A percentile compares a stretch with the other conserved stretches of the same genome.
phyloP scores from a whole-genome alignment of 2,329 filamentous ascomycete species.

The Myrmaecium sp. region DNA sequence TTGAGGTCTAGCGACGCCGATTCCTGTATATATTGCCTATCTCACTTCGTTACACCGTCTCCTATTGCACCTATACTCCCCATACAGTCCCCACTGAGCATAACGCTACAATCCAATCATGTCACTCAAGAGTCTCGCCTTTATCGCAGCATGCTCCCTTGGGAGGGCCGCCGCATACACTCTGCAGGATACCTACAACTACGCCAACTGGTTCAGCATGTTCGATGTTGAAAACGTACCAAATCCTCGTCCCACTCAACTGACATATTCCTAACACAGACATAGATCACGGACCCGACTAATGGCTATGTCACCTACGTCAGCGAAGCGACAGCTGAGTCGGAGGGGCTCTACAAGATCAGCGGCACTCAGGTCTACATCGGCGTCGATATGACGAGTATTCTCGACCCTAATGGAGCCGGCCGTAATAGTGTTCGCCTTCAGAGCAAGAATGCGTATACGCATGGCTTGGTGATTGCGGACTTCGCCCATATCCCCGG shows the following conservation, averaged over 20 bases:
- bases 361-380: slow-evolving; percentile 21
- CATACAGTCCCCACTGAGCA: too few species aligned
- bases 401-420: slow-evolving; percentile 15
- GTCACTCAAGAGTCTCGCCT: too few species aligned
- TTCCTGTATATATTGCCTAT: too few species aligned
- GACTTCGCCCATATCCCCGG: slow-evolving; percentile 24
- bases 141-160: too few species aligned
- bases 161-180: slow-evolving; percentile 12
- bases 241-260: neutral
- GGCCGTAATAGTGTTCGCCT: slow-evolving; percentile 21
- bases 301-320: slow-evolving; percentile 23
- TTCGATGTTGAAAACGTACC: slow-evolving; percentile 17
- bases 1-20: too few species aligned
- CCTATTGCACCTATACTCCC: too few species aligned
- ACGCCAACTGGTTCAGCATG: slow-evolving; percentile 20
- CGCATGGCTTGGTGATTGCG: slow-evolving; percentile 20
- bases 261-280: slow-evolving; percentile 3
- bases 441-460: slow-evolving; percentile 20
- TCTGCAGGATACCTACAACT: slow-evolving; percentile 19
- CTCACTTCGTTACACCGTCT: too few species aligned
- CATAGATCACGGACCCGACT: slow-evolving; percentile 18
- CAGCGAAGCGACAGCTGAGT: slow-evolving; percentile 14
- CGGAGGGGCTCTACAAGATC: slow-evolving; percentile 14
- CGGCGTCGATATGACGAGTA: slow-evolving; percentile 18
- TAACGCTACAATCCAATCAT: too few species aligned